A percentile compares a stretch with the other conserved stretches of the same genome.
Evolutionary conservation across 1,284 basidiomycete species (phyloP).

Genomic region (Melampsora americana): DNA sequence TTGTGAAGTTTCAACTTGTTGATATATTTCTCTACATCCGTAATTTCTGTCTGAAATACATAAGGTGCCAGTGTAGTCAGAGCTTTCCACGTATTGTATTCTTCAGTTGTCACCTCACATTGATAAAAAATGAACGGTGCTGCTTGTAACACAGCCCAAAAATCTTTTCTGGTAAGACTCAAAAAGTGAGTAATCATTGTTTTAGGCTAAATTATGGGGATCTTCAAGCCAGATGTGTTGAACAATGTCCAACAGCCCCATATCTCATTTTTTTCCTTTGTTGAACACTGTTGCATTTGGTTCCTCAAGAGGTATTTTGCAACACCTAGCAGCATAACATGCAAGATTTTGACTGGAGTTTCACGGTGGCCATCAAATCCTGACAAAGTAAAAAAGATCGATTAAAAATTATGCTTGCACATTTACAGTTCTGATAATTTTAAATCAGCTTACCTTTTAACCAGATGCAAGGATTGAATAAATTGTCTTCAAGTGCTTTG

Average conservation of each 20-base stretch:
- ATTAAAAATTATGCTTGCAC: too few species aligned
- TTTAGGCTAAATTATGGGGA: slow-evolving; percentile 47
- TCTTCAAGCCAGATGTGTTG: slow-evolving; percentile 50
- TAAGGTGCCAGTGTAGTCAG: too few species aligned
- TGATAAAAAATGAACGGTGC: slow-evolving; percentile 54
- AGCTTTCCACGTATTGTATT: too few species aligned
- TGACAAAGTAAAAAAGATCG: slow-evolving; percentile 35
- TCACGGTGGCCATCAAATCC: slow-evolving; percentile 54
- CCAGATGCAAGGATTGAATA: too few species aligned
- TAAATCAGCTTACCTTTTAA: too few species aligned
- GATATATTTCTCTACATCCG: too few species aligned
- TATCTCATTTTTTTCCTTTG: slow-evolving; percentile 43
- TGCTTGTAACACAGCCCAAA: slow-evolving; percentile 54
- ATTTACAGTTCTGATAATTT: too few species aligned
- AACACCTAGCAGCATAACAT: slow-evolving; percentile 55
- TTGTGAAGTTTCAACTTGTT: too few species aligned
- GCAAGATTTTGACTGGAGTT: slow-evolving; percentile 56
- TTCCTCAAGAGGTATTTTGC: slow-evolving; percentile 57
- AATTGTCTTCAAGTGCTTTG: too few species aligned
- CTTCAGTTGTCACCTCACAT: too few species aligned
- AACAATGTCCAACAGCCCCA: slow-evolving; percentile 48
- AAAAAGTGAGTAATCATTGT: slow-evolving; percentile 53
- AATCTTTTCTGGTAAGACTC: slow-evolving; percentile 55
- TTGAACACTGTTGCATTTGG: slow-evolving; percentile 45
- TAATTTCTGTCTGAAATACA: too few species aligned